phyloP scores from a whole-genome alignment of 106 monocot genomes.

The Dendrobium nobile region DNA sequence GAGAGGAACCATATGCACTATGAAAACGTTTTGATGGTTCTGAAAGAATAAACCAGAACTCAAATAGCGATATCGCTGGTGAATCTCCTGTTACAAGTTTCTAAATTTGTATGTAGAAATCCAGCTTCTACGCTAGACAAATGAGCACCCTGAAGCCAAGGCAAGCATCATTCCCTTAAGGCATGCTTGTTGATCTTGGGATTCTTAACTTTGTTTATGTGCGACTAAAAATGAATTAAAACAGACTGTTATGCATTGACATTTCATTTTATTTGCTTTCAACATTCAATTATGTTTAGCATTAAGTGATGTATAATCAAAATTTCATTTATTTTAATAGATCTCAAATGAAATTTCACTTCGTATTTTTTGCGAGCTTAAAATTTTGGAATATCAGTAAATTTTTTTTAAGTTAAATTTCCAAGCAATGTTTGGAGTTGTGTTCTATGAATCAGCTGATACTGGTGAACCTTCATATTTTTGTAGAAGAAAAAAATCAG shows the following conservation, averaged over 20 bases:
- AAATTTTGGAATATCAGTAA: too few species aligned
- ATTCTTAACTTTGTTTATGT: background rate
- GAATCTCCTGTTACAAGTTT: background rate
- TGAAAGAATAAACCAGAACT: background rate
- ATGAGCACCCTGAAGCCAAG: background rate
- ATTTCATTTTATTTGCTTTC: background rate
- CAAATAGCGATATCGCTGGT: background rate
- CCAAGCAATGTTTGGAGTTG: too few species aligned
- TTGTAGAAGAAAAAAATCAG: too few species aligned
- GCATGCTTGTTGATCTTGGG: background rate
- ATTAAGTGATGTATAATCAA: background rate
- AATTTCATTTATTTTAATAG: background rate
- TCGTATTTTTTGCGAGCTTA: too few species aligned
- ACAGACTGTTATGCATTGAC: background rate
- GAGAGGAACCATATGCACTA: background rate
- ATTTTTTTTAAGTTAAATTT: too few species aligned
- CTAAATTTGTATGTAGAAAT: background rate
- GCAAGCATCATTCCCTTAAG: background rate
- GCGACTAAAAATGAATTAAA: background rate
- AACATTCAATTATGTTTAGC: too few species aligned
- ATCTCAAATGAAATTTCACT: background rate
- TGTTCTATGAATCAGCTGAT: too few species aligned
- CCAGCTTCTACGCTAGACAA: background rate
- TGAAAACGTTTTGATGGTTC: background rate
- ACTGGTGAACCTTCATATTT: too few species aligned